phyloP scores from a whole-genome alignment of 257 asterid species.

The Solanum chiquidenum region DNA sequence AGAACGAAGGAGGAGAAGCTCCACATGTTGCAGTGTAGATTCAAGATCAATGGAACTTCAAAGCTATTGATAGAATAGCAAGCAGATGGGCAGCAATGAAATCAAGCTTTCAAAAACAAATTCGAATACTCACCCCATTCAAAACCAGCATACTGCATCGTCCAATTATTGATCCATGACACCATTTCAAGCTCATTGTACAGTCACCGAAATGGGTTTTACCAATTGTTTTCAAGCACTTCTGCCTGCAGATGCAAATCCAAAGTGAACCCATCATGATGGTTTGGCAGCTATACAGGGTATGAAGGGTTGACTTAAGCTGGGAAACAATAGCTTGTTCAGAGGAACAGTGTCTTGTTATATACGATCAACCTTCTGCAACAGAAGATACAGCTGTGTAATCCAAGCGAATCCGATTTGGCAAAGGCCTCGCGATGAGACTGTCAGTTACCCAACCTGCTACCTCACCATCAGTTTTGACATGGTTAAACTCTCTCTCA shows the following conservation, averaged over 20 bases:
- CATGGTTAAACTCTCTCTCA: slow-evolving; percentile 64
- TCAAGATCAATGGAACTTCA: background rate
- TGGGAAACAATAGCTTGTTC: background rate
- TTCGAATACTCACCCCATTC: background rate
- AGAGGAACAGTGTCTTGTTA: background rate
- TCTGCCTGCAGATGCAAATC: background rate
- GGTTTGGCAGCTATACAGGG: background rate
- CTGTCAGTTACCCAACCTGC: slow-evolving; percentile 78
- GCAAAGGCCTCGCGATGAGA: slow-evolving; percentile 80
- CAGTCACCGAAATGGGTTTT: background rate
- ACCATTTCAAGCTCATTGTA: background rate
- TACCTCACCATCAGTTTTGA: slow-evolving; percentile 51
- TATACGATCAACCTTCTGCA: slow-evolving; percentile 19
- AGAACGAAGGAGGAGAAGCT: background rate
- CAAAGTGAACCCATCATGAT: background rate
- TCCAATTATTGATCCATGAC: background rate
- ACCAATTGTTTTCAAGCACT: background rate
- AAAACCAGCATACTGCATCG: background rate
- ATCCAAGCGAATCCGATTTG: slow-evolving; percentile 52
- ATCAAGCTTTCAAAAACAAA: background rate
- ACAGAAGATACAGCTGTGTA: slow-evolving; percentile 19
- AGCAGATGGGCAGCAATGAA: background rate
- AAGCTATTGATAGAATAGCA: background rate
- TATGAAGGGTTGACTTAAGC: background rate
- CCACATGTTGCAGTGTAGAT: background rate